Conservation (phyloP, 106 monocot genomes). For the Dendrobium nobile region DNA sequence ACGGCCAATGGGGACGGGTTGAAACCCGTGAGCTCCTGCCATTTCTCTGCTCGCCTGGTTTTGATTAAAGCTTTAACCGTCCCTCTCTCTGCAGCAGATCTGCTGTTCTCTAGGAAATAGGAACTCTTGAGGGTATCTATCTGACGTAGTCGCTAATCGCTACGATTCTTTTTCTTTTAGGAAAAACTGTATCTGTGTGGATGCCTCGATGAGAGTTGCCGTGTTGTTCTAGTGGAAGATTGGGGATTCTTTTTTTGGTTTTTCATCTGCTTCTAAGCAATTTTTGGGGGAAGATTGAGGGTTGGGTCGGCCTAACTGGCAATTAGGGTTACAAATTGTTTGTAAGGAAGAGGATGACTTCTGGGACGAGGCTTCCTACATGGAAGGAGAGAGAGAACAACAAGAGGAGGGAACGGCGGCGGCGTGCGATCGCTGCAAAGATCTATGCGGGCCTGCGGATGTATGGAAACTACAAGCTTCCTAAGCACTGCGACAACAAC, state of each 20-base stretch:
- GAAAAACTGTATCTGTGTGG: neutral
- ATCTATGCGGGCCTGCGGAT: conserved; percentile 17
- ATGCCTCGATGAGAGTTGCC: neutral
- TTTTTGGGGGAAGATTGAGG: neutral
- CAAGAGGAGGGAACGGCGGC: conserved; percentile 16
- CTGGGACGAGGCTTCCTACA: conserved; percentile 9
- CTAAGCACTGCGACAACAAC: conserved; percentile 27
- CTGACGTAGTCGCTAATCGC: neutral
- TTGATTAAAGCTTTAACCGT: neutral
- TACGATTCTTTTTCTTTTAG: neutral
- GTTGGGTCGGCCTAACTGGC: neutral
- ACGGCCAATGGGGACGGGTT: neutral
- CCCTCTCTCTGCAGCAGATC: neutral
- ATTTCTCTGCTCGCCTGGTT: neutral
- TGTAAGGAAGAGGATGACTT: conserved; percentile 9
- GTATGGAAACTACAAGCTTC: conserved; percentile 18
- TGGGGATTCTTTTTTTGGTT: neutral
- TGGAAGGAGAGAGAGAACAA: conserved; percentile 27
- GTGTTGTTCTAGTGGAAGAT: neutral
- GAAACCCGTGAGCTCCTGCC: neutral
- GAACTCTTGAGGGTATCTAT: neutral
- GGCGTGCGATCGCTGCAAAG: conserved; percentile 20
- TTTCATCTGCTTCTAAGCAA: neutral
- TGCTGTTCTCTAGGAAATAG: neutral
- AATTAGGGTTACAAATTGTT: neutral